These are phyloP conservation scores for Candida koratica DNA, from an alignment of 805 yeast species.

Conservation along the genomic window DNA sequence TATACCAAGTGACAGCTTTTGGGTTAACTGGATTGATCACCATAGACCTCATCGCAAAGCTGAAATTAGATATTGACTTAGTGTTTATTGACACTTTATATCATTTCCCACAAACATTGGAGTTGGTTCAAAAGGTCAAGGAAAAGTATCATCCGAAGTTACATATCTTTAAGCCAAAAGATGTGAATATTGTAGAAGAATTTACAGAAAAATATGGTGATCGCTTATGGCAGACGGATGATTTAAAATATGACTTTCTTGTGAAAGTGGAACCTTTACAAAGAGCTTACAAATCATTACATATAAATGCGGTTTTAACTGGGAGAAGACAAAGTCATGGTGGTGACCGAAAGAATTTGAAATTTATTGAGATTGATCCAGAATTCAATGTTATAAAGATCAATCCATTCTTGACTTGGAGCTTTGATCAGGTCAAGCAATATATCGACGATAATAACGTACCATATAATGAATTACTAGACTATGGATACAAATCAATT, in stretches of 20 bases:
- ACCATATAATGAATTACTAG: slow-evolving; percentile 81
- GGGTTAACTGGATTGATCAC: slow-evolving; percentile 91
- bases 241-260: slow-evolving; percentile 72
- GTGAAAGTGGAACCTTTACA: slow-evolving; percentile 92
- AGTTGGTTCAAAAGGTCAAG: slow-evolving; percentile 59
- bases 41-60: slow-evolving; percentile 69
- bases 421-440: slow-evolving; percentile 61
- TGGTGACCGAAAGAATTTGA: slow-evolving; percentile 67
- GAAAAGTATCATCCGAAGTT: slow-evolving; percentile 52
- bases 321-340: slow-evolving; percentile 93
- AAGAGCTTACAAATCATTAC: slow-evolving; percentile 71
- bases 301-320: slow-evolving; percentile 81
- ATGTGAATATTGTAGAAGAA: slow-evolving; percentile 52
- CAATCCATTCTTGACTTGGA: slow-evolving; percentile 85
- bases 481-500: slow-evolving; percentile 82
- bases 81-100: slow-evolving; percentile 87
- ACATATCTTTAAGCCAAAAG: slow-evolving; percentile 66
- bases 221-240: slow-evolving; percentile 78
- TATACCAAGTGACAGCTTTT: slow-evolving; percentile 91
- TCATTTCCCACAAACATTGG: slow-evolving; percentile 92
- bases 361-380: slow-evolving; percentile 72
- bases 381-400: slow-evolving; percentile 72
- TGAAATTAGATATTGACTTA: slow-evolving; percentile 47
- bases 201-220: slow-evolving; percentile 70
- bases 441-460: slow-evolving; percentile 71